Evolutionary conservation across 2,329 filamentous ascomycete genomes (phyloP).

Genomic region (Stenocarpella maydis): DNA sequence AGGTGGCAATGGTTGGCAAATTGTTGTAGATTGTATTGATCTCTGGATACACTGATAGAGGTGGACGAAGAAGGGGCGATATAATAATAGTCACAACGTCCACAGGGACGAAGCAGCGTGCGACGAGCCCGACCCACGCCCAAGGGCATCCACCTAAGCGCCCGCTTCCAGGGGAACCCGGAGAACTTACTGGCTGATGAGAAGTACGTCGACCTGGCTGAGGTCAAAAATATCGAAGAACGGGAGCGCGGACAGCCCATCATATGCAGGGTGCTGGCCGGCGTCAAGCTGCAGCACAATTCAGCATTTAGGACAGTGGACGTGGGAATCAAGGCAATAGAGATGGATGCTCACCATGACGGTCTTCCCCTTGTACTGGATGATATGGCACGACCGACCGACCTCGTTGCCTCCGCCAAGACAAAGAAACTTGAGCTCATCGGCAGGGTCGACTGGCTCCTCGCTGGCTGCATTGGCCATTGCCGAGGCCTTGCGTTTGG

Average conservation of each 20-base stretch:
- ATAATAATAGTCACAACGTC: neutral
- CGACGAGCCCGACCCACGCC: conserved; percentile 33
- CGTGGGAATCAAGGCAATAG: neutral
- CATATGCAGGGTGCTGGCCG: conserved; percentile 95
- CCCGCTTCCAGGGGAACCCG: conserved; percentile 31
- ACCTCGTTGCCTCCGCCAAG: conserved; percentile 97
- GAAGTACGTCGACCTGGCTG: conserved; percentile 93
- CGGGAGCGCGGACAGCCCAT: conserved; percentile 89
- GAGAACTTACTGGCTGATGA: conserved; percentile 94
- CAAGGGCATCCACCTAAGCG: conserved; percentile 27
- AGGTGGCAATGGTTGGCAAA: conserved; percentile 35
- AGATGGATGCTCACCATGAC: conserved; percentile 78
- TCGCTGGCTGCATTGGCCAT: conserved; percentile 74
- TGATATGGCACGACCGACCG: conserved; percentile 94
- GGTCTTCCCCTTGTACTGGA: conserved; percentile 99
- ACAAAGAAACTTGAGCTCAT: conserved; percentile 93
- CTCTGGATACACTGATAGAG: conserved; percentile 39
- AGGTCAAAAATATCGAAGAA: conserved; percentile 99
- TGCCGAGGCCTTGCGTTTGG: conserved; percentile 86
- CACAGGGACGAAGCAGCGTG: conserved; percentile 29
- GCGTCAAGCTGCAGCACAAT: conserved; percentile 78
- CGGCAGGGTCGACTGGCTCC: conserved; percentile 89
- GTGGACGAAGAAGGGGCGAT: conserved; percentile 14
- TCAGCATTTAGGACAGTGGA: conserved; percentile 26
- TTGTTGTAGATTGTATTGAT: conserved; percentile 41